Evolutionary conservation across 352 stramenopile species (phyloP), one percentile per base, ranked within the genome.

Genomic region (Phytophthora ohioensis): DNA sequence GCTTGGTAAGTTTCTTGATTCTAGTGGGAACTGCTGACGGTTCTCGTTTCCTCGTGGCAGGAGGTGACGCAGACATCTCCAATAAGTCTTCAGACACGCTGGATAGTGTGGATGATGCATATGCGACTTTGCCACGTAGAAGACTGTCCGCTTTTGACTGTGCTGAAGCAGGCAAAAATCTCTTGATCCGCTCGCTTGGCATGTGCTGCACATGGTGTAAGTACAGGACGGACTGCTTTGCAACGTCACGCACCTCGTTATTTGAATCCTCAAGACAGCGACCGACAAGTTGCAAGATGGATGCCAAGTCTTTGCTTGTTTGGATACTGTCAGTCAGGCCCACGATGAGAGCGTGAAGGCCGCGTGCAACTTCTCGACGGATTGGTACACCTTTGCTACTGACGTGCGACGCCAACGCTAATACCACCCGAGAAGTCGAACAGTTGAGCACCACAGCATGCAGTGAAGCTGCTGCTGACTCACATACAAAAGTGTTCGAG

Each of bases 401-500:
- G 1, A 85, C n/a, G 13, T 91, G 84, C 2, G 64, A 42, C 0
- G 57, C 60, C 1, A 95, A 47, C 1, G 81, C 80, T 41, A 56
- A 60, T 34, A 92, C 73, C 5, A 91, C 78, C 8, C 80, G 76
- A 5, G 47, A 43, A 13, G 77, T 75, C 3, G 85, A 91, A 66
- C 84, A 95, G 21, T 91, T 66, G 3, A 81, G 47, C 17, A 88
- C 80, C 31, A 93, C 76, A 0, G 71, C 55, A n/a, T 82, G 61
- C 11, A 95, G 60, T 0, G 85, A 78, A 8, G 72, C 56, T 30
- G 71, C 68, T 3, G 78, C 86, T 3, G 81, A 88, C 32, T 93
- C 85, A 41, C 84, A 91, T 36, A 95, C 80, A 59, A 95, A 95
- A 1, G 78, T 31, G 34, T 93, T 95, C 7, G 86, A 91, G 59